phyloP scores from a whole-genome alignment of 208 protist genomes.

The Leishmania gerbilli region DNA sequence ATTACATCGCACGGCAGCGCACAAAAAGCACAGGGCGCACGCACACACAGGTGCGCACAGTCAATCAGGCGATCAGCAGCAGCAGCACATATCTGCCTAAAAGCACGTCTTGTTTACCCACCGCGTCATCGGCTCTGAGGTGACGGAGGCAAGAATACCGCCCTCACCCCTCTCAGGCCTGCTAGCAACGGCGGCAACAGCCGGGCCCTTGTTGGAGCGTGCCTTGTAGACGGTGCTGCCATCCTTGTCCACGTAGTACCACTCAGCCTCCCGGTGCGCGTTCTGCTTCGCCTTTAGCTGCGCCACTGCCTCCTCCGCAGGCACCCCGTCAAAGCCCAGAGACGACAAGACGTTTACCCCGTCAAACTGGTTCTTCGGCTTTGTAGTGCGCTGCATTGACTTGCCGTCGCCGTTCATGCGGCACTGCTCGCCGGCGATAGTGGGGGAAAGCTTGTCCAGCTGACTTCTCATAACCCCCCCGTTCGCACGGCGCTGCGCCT shows the following conservation, averaged over 20 bases:
- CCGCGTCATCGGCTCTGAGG: slow-evolving; percentile 51
- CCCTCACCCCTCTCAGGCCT: slow-evolving; percentile 18
- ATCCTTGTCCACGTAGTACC: slow-evolving; percentile 74
- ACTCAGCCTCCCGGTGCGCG: slow-evolving; percentile 39
- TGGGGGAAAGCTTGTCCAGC: slow-evolving; percentile 22
- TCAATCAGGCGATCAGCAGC: not conserved
- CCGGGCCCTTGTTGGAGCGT: slow-evolving; percentile 26
- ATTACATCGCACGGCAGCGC: not conserved
- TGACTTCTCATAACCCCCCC: slow-evolving; percentile 1
- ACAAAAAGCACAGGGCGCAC: not conserved
- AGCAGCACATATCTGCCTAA: slow-evolving; percentile 12
- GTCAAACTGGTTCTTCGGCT: slow-evolving; percentile 90
- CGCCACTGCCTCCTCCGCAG: slow-evolving; percentile 55
- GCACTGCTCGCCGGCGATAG: slow-evolving; percentile 30
- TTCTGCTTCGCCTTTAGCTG: slow-evolving; percentile 57
- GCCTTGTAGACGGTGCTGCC: slow-evolving; percentile 84
- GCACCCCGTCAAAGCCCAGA: slow-evolving; percentile 56
- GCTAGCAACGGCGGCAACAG: not conserved
- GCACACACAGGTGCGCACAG: not conserved
- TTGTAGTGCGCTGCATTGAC: slow-evolving; percentile 45
- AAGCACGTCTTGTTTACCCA: slow-evolving; percentile 69
- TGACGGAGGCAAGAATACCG: slow-evolving; percentile 36
- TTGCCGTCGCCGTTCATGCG: slow-evolving; percentile 3
- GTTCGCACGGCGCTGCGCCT: slow-evolving; percentile 25
- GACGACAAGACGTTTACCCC: slow-evolving; percentile 57